Evolutionary conservation across 2,329 filamentous ascomycete genomes (phyloP), one percentile per base, ranked within the genome.

Genomic region (Paramyrothecium sp.): DNA sequence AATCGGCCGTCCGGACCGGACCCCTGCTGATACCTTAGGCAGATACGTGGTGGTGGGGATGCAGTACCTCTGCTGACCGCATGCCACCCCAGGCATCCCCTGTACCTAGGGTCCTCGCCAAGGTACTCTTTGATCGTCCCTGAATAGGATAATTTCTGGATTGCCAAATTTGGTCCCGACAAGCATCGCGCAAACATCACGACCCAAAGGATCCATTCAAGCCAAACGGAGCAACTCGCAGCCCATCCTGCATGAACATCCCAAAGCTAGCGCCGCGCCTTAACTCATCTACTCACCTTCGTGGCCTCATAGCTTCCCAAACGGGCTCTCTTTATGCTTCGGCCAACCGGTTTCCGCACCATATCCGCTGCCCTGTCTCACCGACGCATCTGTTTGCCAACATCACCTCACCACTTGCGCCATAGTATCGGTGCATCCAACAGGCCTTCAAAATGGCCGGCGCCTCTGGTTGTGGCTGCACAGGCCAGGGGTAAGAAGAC

Each of bases 401-500:
- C 16, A 30, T 34, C 30, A 44, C 23, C 26, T 17, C 21, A n/a
- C n/a, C 13, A n/a, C 49, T 51, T 33, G 5, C 2, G 13, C 49
- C 3, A n/a, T 16, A 13, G 21, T 16, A 12, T 19, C 13, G 13
- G 13, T 44, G 13, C 38, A 7, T 53, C 19, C 26, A 17, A 22
- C 47, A 4, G 17, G 20, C 20, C 22, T 20, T 7, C 20, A 22
- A 7, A 3, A 19, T 22, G 51, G 33, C 51, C 51, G 13, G 17
- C 23, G 3, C 33, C 11, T 20, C 16, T 16, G 23, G 10, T 23
- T 33, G 30, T 38, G 20, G 26, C 49, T 51, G 55, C 54, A 34
- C 68, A 71, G 48, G 47, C 53, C 54, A 68, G 83, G 66, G 79
- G 81, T 58, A 85, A 82, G 69, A 85, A 82, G 71, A 84, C 81